Evolutionary conservation across 2,329 filamentous ascomycete species (phyloP).

Genomic region (Colletotrichum euphorbiae): DNA sequence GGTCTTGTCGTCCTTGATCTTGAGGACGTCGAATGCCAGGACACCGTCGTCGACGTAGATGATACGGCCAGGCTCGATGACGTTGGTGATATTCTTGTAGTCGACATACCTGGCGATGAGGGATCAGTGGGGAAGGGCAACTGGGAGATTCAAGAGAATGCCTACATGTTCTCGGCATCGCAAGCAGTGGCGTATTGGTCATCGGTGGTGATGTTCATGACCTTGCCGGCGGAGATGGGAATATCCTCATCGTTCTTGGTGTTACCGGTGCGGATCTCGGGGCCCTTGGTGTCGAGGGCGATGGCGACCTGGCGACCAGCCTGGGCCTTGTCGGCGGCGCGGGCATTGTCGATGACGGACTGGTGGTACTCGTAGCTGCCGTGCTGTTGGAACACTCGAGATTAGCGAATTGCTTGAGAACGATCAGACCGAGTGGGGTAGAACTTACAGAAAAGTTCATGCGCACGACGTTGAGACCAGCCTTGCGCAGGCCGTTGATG

Average conservation of each 20-base stretch:
- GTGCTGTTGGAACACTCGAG: slow-evolving; percentile 56
- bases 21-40: slow-evolving; percentile 92
- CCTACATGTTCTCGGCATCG: slow-evolving; percentile 94
- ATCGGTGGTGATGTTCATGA: slow-evolving; percentile 97
- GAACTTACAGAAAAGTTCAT: slow-evolving; percentile 90
- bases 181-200: slow-evolving; percentile 87
- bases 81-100: slow-evolving; percentile 99
- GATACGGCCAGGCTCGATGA: slow-evolving; percentile 88
- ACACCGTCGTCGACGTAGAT: slow-evolving; percentile 99
- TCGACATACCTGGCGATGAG: slow-evolving; percentile 80
- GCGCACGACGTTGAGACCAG: slow-evolving; percentile 96
- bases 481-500: slow-evolving; percentile 92
- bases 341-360: slow-evolving; percentile 96
- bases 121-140: not conserved
- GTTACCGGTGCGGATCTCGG: slow-evolving; percentile 72
- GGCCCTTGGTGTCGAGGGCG: slow-evolving; percentile 82
- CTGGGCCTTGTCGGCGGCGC: slow-evolving; percentile 83
- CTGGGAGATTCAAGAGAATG: slow-evolving; percentile 36
- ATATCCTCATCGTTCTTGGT: slow-evolving; percentile 89
- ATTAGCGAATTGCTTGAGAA: slow-evolving; percentile 18
- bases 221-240: slow-evolving; percentile 83
- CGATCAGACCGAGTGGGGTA: not conserved
- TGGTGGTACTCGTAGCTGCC: slow-evolving; percentile 97
- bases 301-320: slow-evolving; percentile 91
- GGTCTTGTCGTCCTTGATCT: slow-evolving; percentile 89